These are phyloP conservation scores for Madurella fahalii DNA, from an alignment of 2,329 filamentous ascomycete species.

Conservation along the genomic window DNA sequence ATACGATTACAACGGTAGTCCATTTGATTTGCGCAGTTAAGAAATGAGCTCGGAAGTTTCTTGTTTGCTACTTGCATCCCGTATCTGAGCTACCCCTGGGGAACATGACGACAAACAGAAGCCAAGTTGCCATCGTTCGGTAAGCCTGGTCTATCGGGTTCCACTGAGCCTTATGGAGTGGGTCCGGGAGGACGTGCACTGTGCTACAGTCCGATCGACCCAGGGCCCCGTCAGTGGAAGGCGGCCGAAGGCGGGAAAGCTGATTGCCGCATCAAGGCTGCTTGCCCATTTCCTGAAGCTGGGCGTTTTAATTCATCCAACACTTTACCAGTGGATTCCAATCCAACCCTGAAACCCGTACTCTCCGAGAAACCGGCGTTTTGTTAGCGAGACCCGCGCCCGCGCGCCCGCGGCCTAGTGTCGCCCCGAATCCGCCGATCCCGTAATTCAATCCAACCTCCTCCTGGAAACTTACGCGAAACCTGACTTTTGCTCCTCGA, in stretches of 20 bases:
- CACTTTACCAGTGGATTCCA: background rate
- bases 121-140: too few species aligned
- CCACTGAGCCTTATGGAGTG: background rate
- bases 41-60: too few species aligned
- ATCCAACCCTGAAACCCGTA: background rate
- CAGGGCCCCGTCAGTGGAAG: background rate
- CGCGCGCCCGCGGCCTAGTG: too few species aligned
- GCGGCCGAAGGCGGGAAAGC: constrained; percentile 8
- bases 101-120: too few species aligned
- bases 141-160: too few species aligned
- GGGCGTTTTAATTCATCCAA: background rate
- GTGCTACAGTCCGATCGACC: background rate
- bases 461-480: background rate
- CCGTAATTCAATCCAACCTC: background rate
- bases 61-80: too few species aligned
- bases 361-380: too few species aligned
- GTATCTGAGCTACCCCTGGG: too few species aligned
- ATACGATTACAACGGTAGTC: too few species aligned
- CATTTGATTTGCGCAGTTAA: too few species aligned
- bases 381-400: too few species aligned
- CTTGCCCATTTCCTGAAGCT: background rate
- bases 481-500: background rate
- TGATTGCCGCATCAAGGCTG: constrained; percentile 2
- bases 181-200: background rate
- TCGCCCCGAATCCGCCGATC: too few species aligned